phyloP scores from a whole-genome alignment of 306 rosid genomes.

The Fragaria iinumae region DNA sequence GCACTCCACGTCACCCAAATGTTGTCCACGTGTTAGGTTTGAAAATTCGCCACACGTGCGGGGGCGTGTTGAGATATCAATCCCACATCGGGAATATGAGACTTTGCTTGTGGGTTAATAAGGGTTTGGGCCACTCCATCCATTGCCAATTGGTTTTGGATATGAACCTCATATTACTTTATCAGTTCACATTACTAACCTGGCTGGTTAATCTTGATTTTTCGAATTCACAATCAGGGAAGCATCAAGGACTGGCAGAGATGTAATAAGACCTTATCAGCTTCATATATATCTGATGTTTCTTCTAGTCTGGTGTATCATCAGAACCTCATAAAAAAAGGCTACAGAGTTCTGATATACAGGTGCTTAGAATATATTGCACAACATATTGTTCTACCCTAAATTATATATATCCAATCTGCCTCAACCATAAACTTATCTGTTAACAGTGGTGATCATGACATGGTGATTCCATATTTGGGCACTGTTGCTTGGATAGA shows the following conservation, averaged over 20 bases:
- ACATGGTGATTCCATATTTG: slow-evolving; percentile 28
- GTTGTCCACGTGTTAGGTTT: no score
- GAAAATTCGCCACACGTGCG: no score
- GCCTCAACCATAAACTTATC: background rate
- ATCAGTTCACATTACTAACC: background rate
- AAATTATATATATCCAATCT: background rate
- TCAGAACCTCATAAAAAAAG: slow-evolving; percentile 24
- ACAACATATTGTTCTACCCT: background rate
- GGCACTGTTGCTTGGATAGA: slow-evolving; percentile 46
- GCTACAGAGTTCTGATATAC: slow-evolving; percentile 29
- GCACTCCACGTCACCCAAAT: no score
- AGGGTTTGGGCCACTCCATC: no score
- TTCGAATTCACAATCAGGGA: slow-evolving; percentile 15
- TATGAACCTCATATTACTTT: no score
- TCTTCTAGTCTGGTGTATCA: slow-evolving; percentile 19
- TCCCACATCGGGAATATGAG: no score
- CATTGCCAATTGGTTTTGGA: no score
- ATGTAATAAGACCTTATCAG: slow-evolving; percentile 22
- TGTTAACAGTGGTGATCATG: slow-evolving; percentile 46
- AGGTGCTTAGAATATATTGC: slow-evolving; percentile 17
- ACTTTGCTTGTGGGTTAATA: no score
- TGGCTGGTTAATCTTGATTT: background rate
- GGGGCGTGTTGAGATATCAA: no score
- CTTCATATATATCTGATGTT: slow-evolving; percentile 18
- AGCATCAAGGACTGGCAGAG: slow-evolving; percentile 24